Conservation (phyloP, 768 basidiomycete genomes). For the Calocybe cyanea region DNA sequence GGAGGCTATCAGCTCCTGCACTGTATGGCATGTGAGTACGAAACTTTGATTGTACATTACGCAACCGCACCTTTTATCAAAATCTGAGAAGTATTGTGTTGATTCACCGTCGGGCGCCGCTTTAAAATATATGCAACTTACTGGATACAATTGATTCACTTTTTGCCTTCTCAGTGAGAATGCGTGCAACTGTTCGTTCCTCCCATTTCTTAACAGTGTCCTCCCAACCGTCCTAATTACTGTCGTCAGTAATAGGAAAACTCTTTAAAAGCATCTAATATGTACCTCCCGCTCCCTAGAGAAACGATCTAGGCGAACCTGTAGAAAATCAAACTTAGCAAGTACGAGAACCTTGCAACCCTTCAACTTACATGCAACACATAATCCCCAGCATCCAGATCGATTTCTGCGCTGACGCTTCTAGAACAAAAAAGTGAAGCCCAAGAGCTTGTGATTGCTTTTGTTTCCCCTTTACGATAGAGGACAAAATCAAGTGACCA, state of each 20-base stretch:
- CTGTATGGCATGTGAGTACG: conserved; percentile 7
- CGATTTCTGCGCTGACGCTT: conserved; percentile 24
- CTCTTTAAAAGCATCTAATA: no score
- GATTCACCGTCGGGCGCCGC: neutral
- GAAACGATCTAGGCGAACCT: conserved; percentile 18
- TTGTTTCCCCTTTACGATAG: conserved; percentile 28
- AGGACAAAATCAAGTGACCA: conserved; percentile 36
- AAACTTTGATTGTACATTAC: neutral
- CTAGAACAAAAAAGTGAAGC: conserved; percentile 14
- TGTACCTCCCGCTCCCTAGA: no score
- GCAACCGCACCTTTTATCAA: conserved; percentile 17
- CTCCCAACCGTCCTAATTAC: no score
- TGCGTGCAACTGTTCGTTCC: conserved; percentile 18
- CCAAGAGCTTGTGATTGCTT: conserved; percentile 19
- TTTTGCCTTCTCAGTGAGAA: conserved; percentile 26
- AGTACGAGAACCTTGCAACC: neutral
- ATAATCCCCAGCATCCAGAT: conserved; percentile 24
- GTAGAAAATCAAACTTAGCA: neutral
- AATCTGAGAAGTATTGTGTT: conserved; percentile 16
- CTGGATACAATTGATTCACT: conserved; percentile 30
- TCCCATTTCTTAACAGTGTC: conserved; percentile 10
- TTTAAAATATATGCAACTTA: conserved; percentile 15
- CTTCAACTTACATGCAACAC: conserved; percentile 25
- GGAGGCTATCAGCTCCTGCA: conserved; percentile 13
- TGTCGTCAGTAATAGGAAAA: neutral